Evolutionary conservation across 2,329 filamentous ascomycete species (phyloP), one percentile per base, ranked within the genome.

Genomic region (Diaporthe helianthi): DNA sequence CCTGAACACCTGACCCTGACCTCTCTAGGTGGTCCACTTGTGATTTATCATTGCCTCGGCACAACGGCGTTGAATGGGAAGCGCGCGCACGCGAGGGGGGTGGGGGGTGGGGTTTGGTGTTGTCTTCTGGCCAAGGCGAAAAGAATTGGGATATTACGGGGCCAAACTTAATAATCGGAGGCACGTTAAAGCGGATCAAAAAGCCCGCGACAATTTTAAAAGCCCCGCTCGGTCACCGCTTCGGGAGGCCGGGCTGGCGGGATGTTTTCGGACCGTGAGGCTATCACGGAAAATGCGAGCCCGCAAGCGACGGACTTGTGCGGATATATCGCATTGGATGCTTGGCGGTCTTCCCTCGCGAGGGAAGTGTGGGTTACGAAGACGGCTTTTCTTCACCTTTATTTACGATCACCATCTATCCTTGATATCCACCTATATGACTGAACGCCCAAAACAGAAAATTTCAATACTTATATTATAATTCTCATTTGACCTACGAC

Each of bases 1-100:
- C 33, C 51, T 75, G 47, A 66, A 49, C 15, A 24, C 49, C 13
- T 49, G 58, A 63, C n/a, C 26, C 19, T 61, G 26, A 4, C 29
- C 26, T 6, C 15, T 31, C 46, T 47, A 2, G 2, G 53, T 15
- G 19, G 7, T 15, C 4, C 1, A 38, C 31, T 24, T 38, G 24
- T 38, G 41, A 31, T 47, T 61, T 31, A n/a, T 22, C 12, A 10
- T 24, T 29, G 26, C 10, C 2, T 46, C 58, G 26, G 44, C n/a
- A 63, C 10, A n/a, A 49, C 7, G 58, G 58, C 58, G 58, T 63
- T 61, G 7, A 38, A 17, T 17, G 17, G 13, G 36, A 38, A 5
- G n/a, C n/a, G n/a, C n/a, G n/a, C n/a, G n/a, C n/a, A n/a, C n/a
- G n/a, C n/a, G n/a, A n/a, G n/a, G n/a, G n/a, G n/a, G n/a, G n/a